Evolutionary conservation across 2,329 filamentous ascomycete genomes (phyloP).

Genomic region (Paradendryphiella salina): DNA sequence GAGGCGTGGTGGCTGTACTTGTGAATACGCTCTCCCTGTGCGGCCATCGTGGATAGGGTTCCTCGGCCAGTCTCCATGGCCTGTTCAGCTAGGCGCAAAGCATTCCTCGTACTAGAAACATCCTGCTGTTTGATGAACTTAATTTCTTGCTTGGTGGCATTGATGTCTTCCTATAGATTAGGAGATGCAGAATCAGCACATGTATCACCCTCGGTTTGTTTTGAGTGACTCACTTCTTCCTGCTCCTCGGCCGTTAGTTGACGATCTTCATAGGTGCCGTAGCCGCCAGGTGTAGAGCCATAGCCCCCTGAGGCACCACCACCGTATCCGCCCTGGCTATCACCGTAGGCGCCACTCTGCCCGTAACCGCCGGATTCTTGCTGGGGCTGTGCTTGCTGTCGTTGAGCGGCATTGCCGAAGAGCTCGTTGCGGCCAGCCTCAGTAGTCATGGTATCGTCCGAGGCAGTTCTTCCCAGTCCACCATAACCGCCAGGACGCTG

Average conservation of each 20-base stretch:
- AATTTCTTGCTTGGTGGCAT: slow-evolving; percentile 73
- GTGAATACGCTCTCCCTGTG: slow-evolving; percentile 45
- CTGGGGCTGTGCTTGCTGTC: slow-evolving; percentile 51
- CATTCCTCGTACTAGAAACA: slow-evolving; percentile 71
- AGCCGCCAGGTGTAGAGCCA: slow-evolving; percentile 38
- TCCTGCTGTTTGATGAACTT: slow-evolving; percentile 72
- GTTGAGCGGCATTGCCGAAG: slow-evolving; percentile 61
- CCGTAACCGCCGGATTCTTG: slow-evolving; percentile 31
- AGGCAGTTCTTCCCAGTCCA: slow-evolving; percentile 40
- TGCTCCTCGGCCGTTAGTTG: slow-evolving; percentile 80
- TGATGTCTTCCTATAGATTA: slow-evolving; percentile 60
- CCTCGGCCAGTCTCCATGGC: slow-evolving; percentile 69
- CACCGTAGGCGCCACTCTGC: slow-evolving; percentile 28
- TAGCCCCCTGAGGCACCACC: slow-evolving; percentile 24
- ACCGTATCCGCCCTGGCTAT: slow-evolving; percentile 29
- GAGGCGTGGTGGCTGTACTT: slow-evolving; percentile 19
- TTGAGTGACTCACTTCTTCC: slow-evolving; percentile 54
- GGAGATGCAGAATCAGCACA: neutral
- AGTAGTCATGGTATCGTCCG: slow-evolving; percentile 50
- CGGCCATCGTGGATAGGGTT: slow-evolving; percentile 36
- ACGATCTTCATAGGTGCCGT: slow-evolving; percentile 65
- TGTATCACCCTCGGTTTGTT: neutral
- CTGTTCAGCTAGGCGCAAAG: slow-evolving; percentile 63
- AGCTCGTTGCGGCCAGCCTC: slow-evolving; percentile 66
- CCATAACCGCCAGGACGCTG: slow-evolving; percentile 47